A percentile compares a stretch with the other conserved stretches of the same genome.
Conservation (phyloP, 192 early-diverging fungal species). For the Backusella macrospora region DNA sequence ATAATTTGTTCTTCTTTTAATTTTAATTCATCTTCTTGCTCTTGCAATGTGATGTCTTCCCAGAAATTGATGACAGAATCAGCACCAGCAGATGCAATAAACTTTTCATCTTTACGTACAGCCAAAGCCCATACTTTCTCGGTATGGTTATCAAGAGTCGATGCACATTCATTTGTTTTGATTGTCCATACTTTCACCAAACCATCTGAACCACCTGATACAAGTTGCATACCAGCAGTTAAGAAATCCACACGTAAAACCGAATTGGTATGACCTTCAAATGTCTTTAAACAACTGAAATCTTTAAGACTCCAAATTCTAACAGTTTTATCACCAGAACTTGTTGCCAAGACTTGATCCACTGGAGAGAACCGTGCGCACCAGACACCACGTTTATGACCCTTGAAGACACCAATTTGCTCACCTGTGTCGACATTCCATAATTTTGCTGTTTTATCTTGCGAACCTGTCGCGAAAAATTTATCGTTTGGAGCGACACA, state of each 20-base stretch:
- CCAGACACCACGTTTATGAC: conserved; percentile 97
- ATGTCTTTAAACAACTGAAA: conserved; percentile 87
- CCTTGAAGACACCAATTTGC: conserved; percentile 78
- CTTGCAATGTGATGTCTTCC: conserved; percentile 89
- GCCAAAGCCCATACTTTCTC: conserved; percentile 95
- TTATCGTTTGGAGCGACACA: conserved; percentile 89
- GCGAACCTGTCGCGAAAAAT: conserved; percentile 90
- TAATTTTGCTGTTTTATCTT: conserved; percentile 94
- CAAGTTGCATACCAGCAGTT: conserved; percentile 84
- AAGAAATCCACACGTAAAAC: conserved; percentile 87
- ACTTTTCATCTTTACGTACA: conserved; percentile 66
- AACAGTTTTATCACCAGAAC: conserved; percentile 92
- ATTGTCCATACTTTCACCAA: conserved; percentile 97
- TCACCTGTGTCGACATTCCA: conserved; percentile 86
- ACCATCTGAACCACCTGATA: conserved; percentile 89
- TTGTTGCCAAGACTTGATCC: conserved; percentile 90
- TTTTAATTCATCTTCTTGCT: conserved; percentile 73
- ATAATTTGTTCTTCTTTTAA: conserved; percentile 75
- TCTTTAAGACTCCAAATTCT: conserved; percentile 94
- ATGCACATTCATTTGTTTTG: conserved; percentile 85
- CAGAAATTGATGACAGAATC: conserved; percentile 92
- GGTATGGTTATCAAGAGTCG: conserved; percentile 92
- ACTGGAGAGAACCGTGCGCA: conserved; percentile 91
- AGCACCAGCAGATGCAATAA: conserved; percentile 86
- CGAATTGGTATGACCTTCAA: conserved; percentile 98